Conservation (phyloP, 176 grass and related monocot genomes). For the Miscanthus lutarioriparius region DNA sequence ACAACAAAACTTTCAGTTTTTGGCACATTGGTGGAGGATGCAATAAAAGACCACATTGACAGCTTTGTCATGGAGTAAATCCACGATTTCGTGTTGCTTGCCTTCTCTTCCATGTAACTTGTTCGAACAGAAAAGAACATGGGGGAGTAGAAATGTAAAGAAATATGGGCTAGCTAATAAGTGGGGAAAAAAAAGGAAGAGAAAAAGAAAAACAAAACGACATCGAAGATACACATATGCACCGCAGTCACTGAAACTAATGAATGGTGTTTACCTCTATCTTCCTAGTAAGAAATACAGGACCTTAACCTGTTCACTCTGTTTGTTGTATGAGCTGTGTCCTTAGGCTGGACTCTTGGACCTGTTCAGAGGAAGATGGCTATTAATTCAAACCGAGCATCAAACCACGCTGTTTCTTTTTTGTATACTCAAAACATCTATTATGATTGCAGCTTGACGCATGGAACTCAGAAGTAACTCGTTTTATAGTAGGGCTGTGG, state of each 20-base stretch:
- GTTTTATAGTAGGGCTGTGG: not conserved
- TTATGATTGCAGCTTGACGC: not conserved
- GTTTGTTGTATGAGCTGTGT: constrained; percentile 78
- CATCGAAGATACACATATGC: constrained; percentile 52
- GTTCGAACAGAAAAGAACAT: constrained; percentile 30
- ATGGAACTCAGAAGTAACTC: not conserved
- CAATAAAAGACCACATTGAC: constrained; percentile 40
- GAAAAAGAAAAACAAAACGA: not conserved
- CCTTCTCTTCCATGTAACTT: constrained; percentile 75
- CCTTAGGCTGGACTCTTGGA: constrained; percentile 84
- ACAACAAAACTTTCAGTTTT: constrained; percentile 36
- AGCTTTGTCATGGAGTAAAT: constrained; percentile 36
- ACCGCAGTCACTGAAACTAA: constrained; percentile 53
- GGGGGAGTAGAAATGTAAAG: constrained; percentile 27
- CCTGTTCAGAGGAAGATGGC: constrained; percentile 49
- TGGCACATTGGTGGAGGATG: not conserved
- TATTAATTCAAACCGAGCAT: constrained; percentile 23
- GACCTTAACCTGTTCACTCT: constrained; percentile 45
- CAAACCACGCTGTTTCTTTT: not conserved
- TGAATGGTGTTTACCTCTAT: constrained; percentile 57
- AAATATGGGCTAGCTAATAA: constrained; percentile 37
- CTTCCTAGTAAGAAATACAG: constrained; percentile 53
- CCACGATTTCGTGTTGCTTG: constrained; percentile 46
- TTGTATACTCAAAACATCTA: not conserved
- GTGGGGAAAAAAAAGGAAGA: not conserved